Evolutionary conservation across 495 filamentous ascomycete species (phyloP).

Genomic region (Aspergillus taichungensis): DNA sequence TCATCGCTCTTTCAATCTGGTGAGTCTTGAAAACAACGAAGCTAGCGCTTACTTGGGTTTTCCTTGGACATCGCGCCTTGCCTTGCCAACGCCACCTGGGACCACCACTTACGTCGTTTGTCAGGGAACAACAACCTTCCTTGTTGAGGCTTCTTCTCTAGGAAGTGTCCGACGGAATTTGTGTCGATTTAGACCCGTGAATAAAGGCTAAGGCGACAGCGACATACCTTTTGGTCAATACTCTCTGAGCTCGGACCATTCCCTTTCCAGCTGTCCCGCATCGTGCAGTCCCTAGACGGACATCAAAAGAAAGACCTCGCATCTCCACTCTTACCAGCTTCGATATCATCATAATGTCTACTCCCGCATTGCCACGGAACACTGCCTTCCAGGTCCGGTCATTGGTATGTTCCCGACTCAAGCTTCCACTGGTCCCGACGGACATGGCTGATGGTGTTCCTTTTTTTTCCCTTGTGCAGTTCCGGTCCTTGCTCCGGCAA

Average conservation of each 20-base stretch:
- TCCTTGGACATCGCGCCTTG: neutral
- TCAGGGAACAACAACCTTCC: too few species aligned
- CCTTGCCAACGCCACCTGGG: neutral
- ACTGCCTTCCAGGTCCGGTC: constrained; percentile 64
- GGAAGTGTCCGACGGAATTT: too few species aligned
- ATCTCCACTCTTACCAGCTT: constrained; percentile 32
- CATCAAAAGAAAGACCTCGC: neutral
- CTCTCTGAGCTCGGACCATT: too few species aligned
- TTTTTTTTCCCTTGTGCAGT: constrained; percentile 41
- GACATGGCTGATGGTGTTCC: neutral
- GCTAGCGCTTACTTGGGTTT: too few species aligned
- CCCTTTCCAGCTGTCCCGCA: too few species aligned
- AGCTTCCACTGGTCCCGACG: neutral
- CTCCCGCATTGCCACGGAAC: constrained; percentile 48
- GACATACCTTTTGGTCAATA: too few species aligned
- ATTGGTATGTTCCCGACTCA: constrained; percentile 43
- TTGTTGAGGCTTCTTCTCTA: too few species aligned
- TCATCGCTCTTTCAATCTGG: neutral
- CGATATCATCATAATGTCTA: constrained; percentile 30
- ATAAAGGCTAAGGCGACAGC: too few species aligned
- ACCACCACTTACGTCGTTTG: constrained; percentile 29
- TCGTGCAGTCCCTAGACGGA: too few species aligned
- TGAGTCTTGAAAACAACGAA: neutral
- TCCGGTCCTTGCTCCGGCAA: constrained; percentile 84
- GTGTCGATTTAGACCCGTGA: too few species aligned